Conservation (phyloP, 1,284 basidiomycete species). For the Apiotrichum veenhuisii region DNA sequence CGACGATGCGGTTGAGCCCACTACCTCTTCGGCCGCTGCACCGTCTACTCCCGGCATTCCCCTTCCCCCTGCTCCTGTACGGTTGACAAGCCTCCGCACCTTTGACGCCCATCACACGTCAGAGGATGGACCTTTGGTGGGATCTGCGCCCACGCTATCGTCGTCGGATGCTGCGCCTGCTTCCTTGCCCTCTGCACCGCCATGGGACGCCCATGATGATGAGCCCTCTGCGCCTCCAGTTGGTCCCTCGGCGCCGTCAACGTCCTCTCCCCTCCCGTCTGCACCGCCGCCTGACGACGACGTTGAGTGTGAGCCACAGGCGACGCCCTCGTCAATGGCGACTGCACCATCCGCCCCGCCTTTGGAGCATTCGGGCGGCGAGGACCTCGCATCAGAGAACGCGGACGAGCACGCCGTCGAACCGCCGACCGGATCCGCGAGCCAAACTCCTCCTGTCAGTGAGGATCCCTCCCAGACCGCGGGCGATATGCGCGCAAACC, state of each 20-base stretch:
- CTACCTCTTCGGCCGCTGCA: neutral
- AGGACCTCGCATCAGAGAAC: neutral
- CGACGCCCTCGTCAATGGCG: neutral
- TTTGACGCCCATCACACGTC: neutral
- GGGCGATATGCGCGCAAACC: constrained; percentile 7
- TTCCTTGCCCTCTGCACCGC: neutral
- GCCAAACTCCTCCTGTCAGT: neutral
- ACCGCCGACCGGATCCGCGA: neutral
- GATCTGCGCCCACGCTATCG: constrained; percentile 25
- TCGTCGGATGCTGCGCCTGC: neutral
- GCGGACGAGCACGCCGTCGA: neutral
- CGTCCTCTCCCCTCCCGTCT: neutral
- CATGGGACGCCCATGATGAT: neutral
- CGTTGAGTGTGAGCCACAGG: too few relatives aligned
- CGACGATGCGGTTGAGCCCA: neutral
- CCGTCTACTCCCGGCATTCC: constrained; percentile 13
- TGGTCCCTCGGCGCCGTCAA: neutral
- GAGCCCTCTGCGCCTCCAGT: constrained; percentile 17
- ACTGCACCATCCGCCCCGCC: constrained; percentile 22
- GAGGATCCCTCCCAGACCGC: neutral
- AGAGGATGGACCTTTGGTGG: constrained; percentile 10
- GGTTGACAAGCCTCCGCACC: constrained; percentile 15
- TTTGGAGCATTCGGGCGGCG: neutral
- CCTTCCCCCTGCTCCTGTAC: constrained; percentile 15
- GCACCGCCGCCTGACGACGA: neutral